Evolutionary conservation across 177 flowering plant genomes (phyloP).

Genomic region (Vitis hybrid): DNA sequence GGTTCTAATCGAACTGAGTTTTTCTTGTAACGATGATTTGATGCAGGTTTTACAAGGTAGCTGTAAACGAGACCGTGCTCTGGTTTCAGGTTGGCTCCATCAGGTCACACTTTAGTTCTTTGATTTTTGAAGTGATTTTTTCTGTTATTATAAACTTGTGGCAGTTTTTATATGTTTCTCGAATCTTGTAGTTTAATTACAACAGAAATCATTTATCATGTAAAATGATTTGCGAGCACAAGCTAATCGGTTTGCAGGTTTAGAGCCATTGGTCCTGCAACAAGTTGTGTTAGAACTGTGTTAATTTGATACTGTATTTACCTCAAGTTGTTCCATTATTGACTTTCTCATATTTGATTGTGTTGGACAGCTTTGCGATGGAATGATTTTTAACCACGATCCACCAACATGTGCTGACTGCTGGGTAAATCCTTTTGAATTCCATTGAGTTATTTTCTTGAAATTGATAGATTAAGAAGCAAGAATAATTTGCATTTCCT

Average conservation of each 20-base stretch:
- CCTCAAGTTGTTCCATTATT: constrained; percentile 4
- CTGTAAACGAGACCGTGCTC: constrained; percentile 63
- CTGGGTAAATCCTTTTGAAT: constrained; percentile 42
- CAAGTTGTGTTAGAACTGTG: not conserved
- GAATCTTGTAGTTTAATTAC: too few species aligned
- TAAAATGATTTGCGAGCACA: not conserved
- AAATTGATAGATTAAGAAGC: not conserved
- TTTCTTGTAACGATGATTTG: not conserved
- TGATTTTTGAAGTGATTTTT: constrained; percentile 8
- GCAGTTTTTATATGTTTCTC: not conserved
- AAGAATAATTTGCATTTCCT: not conserved
- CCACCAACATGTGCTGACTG: constrained; percentile 82
- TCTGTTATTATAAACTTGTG: not conserved
- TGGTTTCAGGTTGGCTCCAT: constrained; percentile 98
- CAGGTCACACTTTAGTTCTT: constrained; percentile 57
- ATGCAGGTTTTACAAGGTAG: constrained; percentile 73
- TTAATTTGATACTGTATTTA: not conserved
- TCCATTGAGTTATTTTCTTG: not conserved
- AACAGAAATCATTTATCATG: too few species aligned
- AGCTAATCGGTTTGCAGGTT: not conserved
- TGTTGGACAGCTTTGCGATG: constrained; percentile 73
- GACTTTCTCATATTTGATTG: constrained; percentile 13
- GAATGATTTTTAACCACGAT: constrained; percentile 89
- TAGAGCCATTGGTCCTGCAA: not conserved
- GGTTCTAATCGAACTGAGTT: not conserved